phyloP scores from a whole-genome alignment of 2,329 filamentous ascomycete species.

The Chrysosporium keratinophilum region DNA sequence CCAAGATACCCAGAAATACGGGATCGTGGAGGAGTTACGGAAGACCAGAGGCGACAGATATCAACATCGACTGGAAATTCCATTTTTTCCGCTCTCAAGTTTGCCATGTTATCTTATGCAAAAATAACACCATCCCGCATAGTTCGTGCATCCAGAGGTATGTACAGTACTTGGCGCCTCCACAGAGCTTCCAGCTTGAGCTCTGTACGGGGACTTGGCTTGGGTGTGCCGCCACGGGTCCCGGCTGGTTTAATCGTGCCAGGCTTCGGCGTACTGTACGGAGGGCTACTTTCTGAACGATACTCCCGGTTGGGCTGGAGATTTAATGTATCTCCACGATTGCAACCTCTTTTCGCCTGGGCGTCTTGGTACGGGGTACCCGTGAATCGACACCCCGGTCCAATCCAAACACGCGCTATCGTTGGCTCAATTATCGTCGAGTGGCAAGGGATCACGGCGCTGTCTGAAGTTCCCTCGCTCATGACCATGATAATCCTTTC shows the following conservation, averaged over 20 bases:
- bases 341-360: slow-evolving; percentile 5
- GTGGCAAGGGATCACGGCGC: slow-evolving; percentile 10
- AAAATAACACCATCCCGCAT: too few relatives aligned
- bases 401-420: not conserved
- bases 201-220: not conserved
- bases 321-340: not conserved
- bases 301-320: not conserved
- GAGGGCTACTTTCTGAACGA: too few relatives aligned
- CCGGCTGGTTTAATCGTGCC: not conserved
- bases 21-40: not conserved
- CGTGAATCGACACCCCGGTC: not conserved
- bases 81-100: slow-evolving; percentile 1
- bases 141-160: not conserved
- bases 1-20: not conserved
- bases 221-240: not conserved
- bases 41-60: too few relatives aligned
- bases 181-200: not conserved
- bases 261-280: too few relatives aligned
- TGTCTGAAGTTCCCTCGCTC: not conserved
- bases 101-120: too few relatives aligned
- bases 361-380: slow-evolving; percentile 4
- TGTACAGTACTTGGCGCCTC: slow-evolving; percentile 1
- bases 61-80: not conserved
- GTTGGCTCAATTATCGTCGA: slow-evolving; percentile 5
- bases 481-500: not conserved